Base-by-base conservation (phyloP, 164 flowering plant species). In the Saururus chinensis region DNA sequence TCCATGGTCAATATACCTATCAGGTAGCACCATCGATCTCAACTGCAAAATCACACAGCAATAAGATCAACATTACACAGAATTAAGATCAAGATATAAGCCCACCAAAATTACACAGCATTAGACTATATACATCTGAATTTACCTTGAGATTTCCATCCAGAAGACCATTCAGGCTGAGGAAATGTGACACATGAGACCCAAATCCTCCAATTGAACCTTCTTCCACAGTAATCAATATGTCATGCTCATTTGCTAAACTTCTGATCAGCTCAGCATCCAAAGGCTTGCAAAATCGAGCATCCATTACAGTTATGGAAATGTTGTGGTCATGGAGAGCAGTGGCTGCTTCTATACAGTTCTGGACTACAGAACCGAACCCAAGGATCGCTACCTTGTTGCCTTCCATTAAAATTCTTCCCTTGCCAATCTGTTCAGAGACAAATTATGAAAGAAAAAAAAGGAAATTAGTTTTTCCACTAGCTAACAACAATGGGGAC, bases 151-250 rank as follows among this genome's bases (percentile, higher is more conserved):
- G 84, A n/a, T 71, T 70, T 62, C 96, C 96, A 77, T 89, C 98
- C 22, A 92, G 71, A 56, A 86, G 70, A 6, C 96, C 90, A 62
- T 65, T 71, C 56, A 87, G 65, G 73, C 84, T 71, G 24, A 92
- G 71, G 79, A 76, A 88, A 26, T 92, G 96, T 10, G 81, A 51
- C 7, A 92, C 95, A 65, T 89, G 98, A 37, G 98, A 87, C 1
- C 93, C 85, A 70, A 91, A 91, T 8, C 97, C 97, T 59, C 97
- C 97, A 60, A 91, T 68, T 0, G 96, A 84, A 23, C 96, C 97
- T 70, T 91, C 97, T 62, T 91, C 97, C 0, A 79, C 86, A 14
- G 93, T 85, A 25, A 91, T 79, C 20, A 91, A 67, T 61, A 86
- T 66, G 59, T 88, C 92, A 65, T 91, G 97, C 64, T 84, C 89